phyloP scores from a whole-genome alignment of 1,284 basidiomycete genomes.

The Marasmius fiardii region DNA sequence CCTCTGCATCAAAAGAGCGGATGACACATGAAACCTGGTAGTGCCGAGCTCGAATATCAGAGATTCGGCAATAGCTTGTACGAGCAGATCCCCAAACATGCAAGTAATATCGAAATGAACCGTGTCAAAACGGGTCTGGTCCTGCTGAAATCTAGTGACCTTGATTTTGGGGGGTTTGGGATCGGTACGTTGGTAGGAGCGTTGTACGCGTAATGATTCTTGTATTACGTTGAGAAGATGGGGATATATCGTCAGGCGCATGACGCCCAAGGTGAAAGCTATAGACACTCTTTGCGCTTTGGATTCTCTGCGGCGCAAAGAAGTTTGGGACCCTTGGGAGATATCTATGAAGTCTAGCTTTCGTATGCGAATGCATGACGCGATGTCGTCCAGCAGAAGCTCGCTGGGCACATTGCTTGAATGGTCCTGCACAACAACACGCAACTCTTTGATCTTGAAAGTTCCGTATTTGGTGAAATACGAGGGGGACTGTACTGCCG shows the following conservation, averaged over 20 bases:
- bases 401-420: conserved; percentile 5
- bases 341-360: conserved; percentile 31
- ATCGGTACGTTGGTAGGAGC: conserved; percentile 21
- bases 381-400: conserved; percentile 19
- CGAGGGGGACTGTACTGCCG: background rate
- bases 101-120: conserved; percentile 27
- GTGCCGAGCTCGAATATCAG: conserved; percentile 43
- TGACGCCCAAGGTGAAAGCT: conserved; percentile 37
- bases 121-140: background rate
- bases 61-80: conserved; percentile 51
- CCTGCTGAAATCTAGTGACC: background rate
- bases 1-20: conserved; percentile 28
- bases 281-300: conserved; percentile 36
- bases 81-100: conserved; percentile 36
- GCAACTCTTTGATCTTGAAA: conserved; percentile 23
- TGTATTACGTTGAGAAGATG: conserved; percentile 63
- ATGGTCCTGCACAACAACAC: conserved; percentile 30
- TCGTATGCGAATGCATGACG: conserved; percentile 23
- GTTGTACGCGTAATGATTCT: conserved; percentile 49
- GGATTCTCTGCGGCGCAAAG: conserved; percentile 31
- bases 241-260: conserved; percentile 52
- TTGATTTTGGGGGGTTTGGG: background rate
- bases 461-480: conserved; percentile 14
- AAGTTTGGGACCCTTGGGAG: conserved; percentile 35
- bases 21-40: conserved; percentile 36